A percentile compares a stretch with the other conserved stretches of the same genome.
phyloP scores from a whole-genome alignment of 2,329 filamentous ascomycete species.

The Thermothelomyces thermophilus region DNA sequence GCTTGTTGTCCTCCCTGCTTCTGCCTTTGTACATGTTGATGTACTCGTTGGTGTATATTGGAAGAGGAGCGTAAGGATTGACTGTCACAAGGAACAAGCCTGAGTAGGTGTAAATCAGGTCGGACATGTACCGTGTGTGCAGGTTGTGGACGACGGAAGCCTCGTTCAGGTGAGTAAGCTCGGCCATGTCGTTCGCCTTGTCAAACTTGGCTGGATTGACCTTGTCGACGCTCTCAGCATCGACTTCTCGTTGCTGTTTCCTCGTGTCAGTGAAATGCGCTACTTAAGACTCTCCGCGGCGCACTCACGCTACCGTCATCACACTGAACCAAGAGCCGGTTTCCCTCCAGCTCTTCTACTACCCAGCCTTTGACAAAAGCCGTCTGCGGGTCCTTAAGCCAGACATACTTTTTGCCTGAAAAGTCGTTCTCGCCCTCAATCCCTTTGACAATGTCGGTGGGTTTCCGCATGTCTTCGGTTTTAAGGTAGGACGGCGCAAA shows the following conservation, averaged over 20 bases:
- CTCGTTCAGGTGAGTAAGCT: conserved; percentile 95
- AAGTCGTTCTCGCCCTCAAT: conserved; percentile 99
- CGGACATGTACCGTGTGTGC: conserved; percentile 87
- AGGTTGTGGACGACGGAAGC: conserved; percentile 97
- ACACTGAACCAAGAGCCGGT: conserved; percentile 76
- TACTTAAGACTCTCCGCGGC: neutral
- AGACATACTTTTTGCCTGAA: conserved; percentile 96
- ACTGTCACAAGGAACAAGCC: conserved; percentile 94
- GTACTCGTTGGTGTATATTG: conserved; percentile 95
- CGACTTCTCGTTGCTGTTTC: conserved; percentile 73
- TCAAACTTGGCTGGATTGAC: conserved; percentile 99
- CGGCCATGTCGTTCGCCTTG: conserved; percentile 98
- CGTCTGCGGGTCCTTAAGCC: conserved; percentile 78
- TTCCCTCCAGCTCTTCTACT: conserved; percentile 67
- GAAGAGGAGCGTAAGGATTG: conserved; percentile 89
- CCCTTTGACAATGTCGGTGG: conserved; percentile 53
- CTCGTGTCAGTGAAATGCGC: conserved; percentile 17
- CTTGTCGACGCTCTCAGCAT: conserved; percentile 86
- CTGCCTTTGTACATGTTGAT: conserved; percentile 96
- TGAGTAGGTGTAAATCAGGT: conserved; percentile 97
- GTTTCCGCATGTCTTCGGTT: conserved; percentile 61
- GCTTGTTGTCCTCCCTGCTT: conserved; percentile 86
- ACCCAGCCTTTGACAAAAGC: conserved; percentile 94
- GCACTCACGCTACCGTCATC: conserved; percentile 76
- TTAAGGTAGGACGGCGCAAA: conserved; percentile 98